phyloP scores from a whole-genome alignment of 495 filamentous ascomycete species.

The Penicillium cinerascens region DNA sequence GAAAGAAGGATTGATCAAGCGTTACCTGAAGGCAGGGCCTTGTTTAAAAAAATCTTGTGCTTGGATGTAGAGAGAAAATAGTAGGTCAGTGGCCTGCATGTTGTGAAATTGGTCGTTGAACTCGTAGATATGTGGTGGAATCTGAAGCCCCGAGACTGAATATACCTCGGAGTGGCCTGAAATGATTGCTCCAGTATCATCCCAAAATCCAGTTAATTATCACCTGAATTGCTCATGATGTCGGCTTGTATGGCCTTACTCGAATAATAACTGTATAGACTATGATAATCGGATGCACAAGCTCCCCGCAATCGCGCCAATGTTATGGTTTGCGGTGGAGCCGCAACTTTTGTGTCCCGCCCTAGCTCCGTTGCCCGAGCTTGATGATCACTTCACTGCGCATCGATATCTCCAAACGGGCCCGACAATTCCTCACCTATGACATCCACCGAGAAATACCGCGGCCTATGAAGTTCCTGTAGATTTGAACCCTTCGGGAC shows the following conservation, averaged over 20 bases:
- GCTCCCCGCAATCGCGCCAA: constrained; percentile 3
- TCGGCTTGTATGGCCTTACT: not conserved
- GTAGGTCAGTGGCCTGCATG: no score
- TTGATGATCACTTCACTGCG: not conserved
- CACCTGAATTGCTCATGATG: not conserved
- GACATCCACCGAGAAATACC: not conserved
- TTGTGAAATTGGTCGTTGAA: no score
- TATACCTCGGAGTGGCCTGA: not conserved
- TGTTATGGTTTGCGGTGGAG: constrained; percentile 13
- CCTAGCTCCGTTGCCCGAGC: constrained; percentile 1
- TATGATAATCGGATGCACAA: not conserved
- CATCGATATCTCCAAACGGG: not conserved
- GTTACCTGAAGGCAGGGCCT: no score
- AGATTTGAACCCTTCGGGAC: not conserved
- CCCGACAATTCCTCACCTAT: not conserved
- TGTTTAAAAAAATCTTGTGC: no score
- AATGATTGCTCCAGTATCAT: not conserved
- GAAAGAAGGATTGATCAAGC: not conserved
- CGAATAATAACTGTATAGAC: not conserved
- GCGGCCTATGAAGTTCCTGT: not conserved
- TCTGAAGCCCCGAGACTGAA: not conserved
- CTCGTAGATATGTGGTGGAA: no score
- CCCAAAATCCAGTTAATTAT: not conserved
- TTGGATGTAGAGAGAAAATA: no score
- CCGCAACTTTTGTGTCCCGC: constrained; percentile 12